These are phyloP conservation scores for Lentinula raphanica DNA, from an alignment of 768 basidiomycete genomes.

Conservation along the genomic window DNA sequence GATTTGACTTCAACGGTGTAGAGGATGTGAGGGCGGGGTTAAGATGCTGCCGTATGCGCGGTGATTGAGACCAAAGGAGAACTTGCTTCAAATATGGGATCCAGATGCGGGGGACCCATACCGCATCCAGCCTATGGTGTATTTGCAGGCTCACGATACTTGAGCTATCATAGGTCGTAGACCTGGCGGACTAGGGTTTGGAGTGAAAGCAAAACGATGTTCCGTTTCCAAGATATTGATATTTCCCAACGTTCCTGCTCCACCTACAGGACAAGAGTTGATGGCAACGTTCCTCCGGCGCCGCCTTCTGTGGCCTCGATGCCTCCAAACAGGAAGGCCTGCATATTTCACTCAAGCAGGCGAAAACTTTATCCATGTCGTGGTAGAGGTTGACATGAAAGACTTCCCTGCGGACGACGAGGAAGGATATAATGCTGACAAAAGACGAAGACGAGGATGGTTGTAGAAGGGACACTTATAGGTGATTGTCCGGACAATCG, in stretches of 20 bases:
- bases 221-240: too few species aligned
- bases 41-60: constrained; percentile 42
- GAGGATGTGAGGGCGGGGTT: constrained; percentile 41
- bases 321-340: constrained; percentile 37
- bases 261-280: constrained; percentile 76
- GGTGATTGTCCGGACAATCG: constrained; percentile 15
- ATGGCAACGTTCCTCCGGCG: constrained; percentile 77
- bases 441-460: constrained; percentile 14
- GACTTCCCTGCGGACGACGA: neutral
- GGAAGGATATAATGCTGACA: neutral
- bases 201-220: too few species aligned
- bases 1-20: constrained; percentile 34
- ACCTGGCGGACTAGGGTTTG: too few species aligned
- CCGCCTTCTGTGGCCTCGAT: constrained; percentile 54
- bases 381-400: constrained; percentile 61
- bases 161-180: too few species aligned
- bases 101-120: too few species aligned
- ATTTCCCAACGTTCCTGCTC: constrained; percentile 55
- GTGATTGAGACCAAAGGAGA: constrained; percentile 24
- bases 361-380: constrained; percentile 70
- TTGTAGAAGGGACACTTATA: constrained; percentile 16
- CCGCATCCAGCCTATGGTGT: too few species aligned
- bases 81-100: too few species aligned
- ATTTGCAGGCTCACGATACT: too few species aligned
- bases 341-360: constrained; percentile 78